A percentile compares a stretch with the other conserved stretches of the same genome.
Conservation (phyloP, 2,329 filamentous ascomycete species). For the Colletotrichum phormii region DNA sequence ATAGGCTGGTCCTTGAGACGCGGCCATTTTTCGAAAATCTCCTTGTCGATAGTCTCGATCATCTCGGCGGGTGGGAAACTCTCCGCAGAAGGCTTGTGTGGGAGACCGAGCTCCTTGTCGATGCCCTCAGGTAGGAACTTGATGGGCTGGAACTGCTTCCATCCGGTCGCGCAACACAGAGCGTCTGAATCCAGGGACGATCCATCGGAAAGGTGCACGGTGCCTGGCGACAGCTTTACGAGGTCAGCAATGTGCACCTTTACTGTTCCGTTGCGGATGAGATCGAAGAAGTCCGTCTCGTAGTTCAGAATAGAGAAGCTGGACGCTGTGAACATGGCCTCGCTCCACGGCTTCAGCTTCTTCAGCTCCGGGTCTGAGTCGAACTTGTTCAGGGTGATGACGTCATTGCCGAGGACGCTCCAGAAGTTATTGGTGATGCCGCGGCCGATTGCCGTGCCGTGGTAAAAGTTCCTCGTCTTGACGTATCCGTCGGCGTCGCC, state of each 20-base stretch:
- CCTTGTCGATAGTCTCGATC: constrained; percentile 24
- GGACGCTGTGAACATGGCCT: constrained; percentile 63
- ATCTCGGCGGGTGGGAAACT: constrained; percentile 29
- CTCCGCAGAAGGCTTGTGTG: constrained; percentile 46
- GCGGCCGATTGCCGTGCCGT: constrained; percentile 67
- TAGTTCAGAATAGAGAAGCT: constrained; percentile 72
- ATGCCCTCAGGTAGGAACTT: constrained; percentile 63
- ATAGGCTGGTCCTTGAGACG: constrained; percentile 26
- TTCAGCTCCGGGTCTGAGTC: constrained; percentile 63
- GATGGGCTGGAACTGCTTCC: constrained; percentile 65
- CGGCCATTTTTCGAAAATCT: constrained; percentile 30
- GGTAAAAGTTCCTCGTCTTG: constrained; percentile 64
- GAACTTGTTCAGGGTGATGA: constrained; percentile 64
- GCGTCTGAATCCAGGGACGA: constrained; percentile 60
- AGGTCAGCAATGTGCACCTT: constrained; percentile 66
- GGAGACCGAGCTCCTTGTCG: constrained; percentile 60
- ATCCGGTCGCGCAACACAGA: constrained; percentile 69
- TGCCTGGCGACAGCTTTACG: constrained; percentile 53
- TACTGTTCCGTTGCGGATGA: constrained; percentile 64
- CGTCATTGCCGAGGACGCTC: constrained; percentile 66
- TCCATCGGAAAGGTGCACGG: constrained; percentile 63
- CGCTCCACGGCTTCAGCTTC: constrained; percentile 65
- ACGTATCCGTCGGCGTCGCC: constrained; percentile 71
- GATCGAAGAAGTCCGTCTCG: constrained; percentile 66
- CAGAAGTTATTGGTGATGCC: constrained; percentile 68